phyloP scores from a whole-genome alignment of 1,139 yeast species.

The Magnusiomyces tetraspermus region DNA sequence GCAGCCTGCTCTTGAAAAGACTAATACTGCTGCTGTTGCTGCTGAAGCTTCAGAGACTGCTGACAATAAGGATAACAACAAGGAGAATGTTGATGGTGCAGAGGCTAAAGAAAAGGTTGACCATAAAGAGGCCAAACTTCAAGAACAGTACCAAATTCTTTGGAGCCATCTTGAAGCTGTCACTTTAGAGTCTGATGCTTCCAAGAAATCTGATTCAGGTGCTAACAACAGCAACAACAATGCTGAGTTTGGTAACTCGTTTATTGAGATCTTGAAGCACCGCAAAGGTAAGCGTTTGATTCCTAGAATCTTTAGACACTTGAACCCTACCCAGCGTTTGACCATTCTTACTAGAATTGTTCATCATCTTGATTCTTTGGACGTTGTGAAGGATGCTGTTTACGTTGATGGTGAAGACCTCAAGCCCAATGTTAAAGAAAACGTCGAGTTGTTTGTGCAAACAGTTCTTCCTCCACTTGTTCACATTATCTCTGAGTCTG shows the following conservation, averaged over 20 bases:
- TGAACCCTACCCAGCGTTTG: constrained; percentile 66
- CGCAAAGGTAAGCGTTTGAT: constrained; percentile 85
- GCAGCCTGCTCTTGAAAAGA: constrained; percentile 3
- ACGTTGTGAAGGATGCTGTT: constrained; percentile 70
- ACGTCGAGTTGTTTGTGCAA: constrained; percentile 70
- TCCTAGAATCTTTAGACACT: constrained; percentile 79
- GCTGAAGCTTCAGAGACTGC: too few species aligned
- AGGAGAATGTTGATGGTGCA: background rate
- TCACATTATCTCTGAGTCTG: constrained; percentile 74
- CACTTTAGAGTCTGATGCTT: constrained; percentile 37
- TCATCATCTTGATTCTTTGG: constrained; percentile 72
- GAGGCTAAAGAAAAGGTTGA: constrained; percentile 17
- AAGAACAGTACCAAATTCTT: constrained; percentile 34
- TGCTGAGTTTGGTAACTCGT: constrained; percentile 44
- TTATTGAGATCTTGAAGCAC: constrained; percentile 72
- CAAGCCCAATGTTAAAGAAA: constrained; percentile 43
- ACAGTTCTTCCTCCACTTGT: constrained; percentile 82
- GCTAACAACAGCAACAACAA: background rate
- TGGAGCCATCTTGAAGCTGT: constrained; percentile 75
- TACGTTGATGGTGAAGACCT: constrained; percentile 52
- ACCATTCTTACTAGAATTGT: constrained; percentile 72
- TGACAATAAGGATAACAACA: background rate
- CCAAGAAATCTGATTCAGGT: background rate
- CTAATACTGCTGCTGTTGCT: background rate
- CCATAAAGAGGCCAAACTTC: constrained; percentile 29